Base-by-base conservation (phyloP, 768 basidiomycete species). In the Phanerodontia chrysosporium region DNA sequence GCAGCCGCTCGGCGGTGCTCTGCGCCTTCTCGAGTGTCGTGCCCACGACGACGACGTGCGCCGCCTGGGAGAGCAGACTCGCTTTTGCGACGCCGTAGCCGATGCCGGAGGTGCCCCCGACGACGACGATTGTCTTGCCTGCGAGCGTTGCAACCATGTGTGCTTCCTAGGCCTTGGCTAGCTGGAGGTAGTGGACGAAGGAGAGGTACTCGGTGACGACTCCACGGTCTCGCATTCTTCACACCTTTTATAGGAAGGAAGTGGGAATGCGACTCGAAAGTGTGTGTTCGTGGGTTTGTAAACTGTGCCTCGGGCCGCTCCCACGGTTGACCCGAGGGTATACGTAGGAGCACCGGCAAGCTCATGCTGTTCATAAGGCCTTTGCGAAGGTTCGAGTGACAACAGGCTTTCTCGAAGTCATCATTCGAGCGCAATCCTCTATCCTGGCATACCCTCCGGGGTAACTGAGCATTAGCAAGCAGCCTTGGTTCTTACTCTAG, bases 1-100 rank as follows among this genome's bases (percentile, higher is more conserved):
- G 52, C 10, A 53, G 52, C 13, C 52, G 52, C 52, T 21, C 16
- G 30, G 42, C 35, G 3, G 52, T 53, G 52, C 24, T 35, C 52
- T 13, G 21, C 18, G 35, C 52, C 52, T 53, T 53, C 35, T 53
- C 52, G 21, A 25, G n/a, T 14, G 52, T 24, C 12, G 30, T 32
- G 30, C 30, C 32, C 21, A 53, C 52, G 52, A 53, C 52, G 52
- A 53, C 14, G 52, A 53, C 52, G 35, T 42, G 52, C 52, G 52
- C 52, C 35, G 52, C 52, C 22, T 32, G 30, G 22, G 32, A 36
- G 52, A 53, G 52, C 1, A 53, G 36, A 36, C 52, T 24, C 36
- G 52, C 52, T 27, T 53, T 53, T 5, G 52, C 52, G 39, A 53
- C 52, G 52, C 52, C 52, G 39, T 53, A 53, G 32, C 52, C 52